Conservation (phyloP, 352 stramenopile genomes). For the Blastocystis sp. region DNA sequence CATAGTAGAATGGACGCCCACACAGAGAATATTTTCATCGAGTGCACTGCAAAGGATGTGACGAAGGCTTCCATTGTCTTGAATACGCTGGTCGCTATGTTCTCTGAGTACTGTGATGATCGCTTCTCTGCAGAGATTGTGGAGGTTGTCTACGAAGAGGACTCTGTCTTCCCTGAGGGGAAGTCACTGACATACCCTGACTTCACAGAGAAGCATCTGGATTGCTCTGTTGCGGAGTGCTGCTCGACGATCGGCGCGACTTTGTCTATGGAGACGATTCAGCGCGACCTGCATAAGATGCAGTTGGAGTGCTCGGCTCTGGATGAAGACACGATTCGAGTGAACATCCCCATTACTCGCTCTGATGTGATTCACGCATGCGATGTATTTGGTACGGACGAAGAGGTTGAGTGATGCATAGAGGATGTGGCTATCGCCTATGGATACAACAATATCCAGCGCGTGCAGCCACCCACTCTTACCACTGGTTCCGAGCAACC, state of each 20-base stretch:
- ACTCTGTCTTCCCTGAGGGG: constrained; percentile 63
- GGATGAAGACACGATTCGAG: constrained; percentile 74
- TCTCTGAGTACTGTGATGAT: constrained; percentile 90
- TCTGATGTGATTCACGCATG: constrained; percentile 95
- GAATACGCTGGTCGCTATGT: constrained; percentile 98
- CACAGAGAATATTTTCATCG: constrained; percentile 98
- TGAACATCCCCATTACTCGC: constrained; percentile 89
- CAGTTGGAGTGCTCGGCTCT: constrained; percentile 76
- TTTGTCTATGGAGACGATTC: constrained; percentile 79
- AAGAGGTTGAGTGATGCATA: not conserved
- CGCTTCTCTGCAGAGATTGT: constrained; percentile 94
- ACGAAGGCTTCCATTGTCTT: constrained; percentile 99
- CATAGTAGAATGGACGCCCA: constrained; percentile 78
- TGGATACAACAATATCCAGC: constrained; percentile 98
- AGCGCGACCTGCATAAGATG: constrained; percentile 92
- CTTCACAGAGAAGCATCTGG: constrained; percentile 77
- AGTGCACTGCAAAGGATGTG: constrained; percentile 97
- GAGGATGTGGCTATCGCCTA: constrained; percentile 99
- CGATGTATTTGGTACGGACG: constrained; percentile 70
- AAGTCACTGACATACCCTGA: constrained; percentile 78
- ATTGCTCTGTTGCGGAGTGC: constrained; percentile 69
- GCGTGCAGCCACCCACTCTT: constrained; percentile 84
- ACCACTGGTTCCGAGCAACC: constrained; percentile 89
- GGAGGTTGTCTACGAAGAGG: constrained; percentile 87
- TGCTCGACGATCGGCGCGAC: constrained; percentile 74